phyloP scores from a whole-genome alignment of 495 filamentous ascomycete genomes.

The Trichoderma asperelloides region DNA sequence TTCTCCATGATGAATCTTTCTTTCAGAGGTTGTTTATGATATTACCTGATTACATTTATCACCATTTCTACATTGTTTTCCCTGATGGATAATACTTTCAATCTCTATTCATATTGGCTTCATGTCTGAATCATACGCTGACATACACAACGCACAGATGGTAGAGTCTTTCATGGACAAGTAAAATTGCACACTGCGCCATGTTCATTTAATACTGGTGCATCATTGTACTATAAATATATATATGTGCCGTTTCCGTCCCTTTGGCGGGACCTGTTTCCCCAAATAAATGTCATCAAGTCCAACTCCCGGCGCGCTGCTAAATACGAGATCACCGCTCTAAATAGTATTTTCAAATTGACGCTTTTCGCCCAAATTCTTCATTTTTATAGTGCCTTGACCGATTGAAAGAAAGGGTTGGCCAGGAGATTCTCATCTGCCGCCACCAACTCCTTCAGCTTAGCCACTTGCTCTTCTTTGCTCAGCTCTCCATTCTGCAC shows the following conservation, averaged over 20 bases:
- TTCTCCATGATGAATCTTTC: no score
- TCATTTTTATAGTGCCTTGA: slow-evolving; percentile 58
- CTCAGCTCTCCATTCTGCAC: slow-evolving; percentile 57
- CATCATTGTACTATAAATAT: neutral
- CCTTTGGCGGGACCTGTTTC: neutral
- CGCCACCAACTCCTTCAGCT: slow-evolving; percentile 71
- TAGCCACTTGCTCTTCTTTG: slow-evolving; percentile 66
- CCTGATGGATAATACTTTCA: no score
- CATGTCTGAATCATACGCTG: neutral
- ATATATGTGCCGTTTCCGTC: neutral
- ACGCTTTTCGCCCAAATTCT: neutral
- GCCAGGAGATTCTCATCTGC: slow-evolving; percentile 59
- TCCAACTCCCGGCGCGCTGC: neutral
- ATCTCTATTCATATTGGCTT: neutral
- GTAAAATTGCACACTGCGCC: neutral
- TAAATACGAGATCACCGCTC: neutral
- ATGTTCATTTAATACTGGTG: neutral
- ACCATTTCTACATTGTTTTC: no score
- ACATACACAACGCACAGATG: neutral
- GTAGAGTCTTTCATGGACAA: neutral
- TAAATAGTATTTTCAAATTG: neutral
- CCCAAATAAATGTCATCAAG: neutral
- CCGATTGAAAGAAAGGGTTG: slow-evolving; percentile 86
- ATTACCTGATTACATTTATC: no score
- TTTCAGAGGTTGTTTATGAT: no score